Percentiles rank a stretch among this genome's conserved stretches.
phyloP scores from a whole-genome alignment of 768 basidiomycete species.

The Suillus fuscotomentosus region DNA sequence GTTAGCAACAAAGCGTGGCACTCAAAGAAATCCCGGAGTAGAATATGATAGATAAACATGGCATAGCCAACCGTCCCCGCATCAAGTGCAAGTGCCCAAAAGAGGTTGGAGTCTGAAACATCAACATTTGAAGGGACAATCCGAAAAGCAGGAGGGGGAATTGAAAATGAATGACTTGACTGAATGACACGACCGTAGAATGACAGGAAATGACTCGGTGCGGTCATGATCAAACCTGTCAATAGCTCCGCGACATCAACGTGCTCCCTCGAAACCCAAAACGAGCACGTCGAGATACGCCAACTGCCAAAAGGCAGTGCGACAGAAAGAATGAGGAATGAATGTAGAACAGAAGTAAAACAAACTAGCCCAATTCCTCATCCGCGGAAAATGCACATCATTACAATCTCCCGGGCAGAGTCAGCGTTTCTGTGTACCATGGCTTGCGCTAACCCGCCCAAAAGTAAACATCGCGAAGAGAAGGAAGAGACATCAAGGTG shows the following conservation, averaged over 20 bases:
- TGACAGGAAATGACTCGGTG: background rate
- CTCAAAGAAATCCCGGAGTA: background rate
- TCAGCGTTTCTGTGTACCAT: background rate
- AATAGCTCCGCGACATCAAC: background rate
- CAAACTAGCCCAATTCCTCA: background rate
- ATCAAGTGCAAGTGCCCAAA: background rate
- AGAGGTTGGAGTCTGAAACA: background rate
- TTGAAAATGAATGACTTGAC: background rate
- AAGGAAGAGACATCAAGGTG: too few relatives aligned
- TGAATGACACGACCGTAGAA: background rate
- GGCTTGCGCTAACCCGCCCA: background rate
- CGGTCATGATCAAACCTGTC: background rate
- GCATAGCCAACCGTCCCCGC: background rate
- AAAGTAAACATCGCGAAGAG: background rate
- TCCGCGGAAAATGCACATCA: background rate
- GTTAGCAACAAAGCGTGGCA: background rate
- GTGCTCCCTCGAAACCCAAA: background rate
- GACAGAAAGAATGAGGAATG: background rate
- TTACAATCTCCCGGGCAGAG: background rate
- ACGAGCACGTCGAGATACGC: background rate
- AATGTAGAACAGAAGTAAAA: background rate
- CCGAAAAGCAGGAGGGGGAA: background rate
- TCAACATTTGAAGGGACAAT: background rate
- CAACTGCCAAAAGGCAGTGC: background rate
- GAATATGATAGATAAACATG: background rate